These are phyloP conservation scores for Dispira simplex DNA, from an alignment of 192 early-diverging fungal species.

Conservation along the genomic window DNA sequence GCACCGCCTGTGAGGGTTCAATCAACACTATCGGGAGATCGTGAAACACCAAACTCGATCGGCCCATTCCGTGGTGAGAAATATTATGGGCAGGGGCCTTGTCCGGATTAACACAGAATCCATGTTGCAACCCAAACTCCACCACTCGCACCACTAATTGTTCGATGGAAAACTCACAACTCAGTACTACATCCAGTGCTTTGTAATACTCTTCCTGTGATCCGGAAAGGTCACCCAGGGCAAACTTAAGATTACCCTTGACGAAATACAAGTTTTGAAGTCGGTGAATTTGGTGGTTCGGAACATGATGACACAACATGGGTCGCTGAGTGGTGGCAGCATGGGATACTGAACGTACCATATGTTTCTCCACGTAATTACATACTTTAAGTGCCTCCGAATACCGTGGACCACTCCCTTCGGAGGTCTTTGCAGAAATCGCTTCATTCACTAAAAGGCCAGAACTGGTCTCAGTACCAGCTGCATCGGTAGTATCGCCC, in stretches of 20 bases:
- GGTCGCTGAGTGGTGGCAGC: constrained; percentile 10
- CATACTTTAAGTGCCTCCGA: constrained; percentile 71
- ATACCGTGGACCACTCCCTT: constrained; percentile 34
- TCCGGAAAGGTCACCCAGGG: constrained; percentile 47
- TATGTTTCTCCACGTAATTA: constrained; percentile 53
- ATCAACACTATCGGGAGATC: constrained; percentile 39
- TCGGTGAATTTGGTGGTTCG: constrained; percentile 45
- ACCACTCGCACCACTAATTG: constrained; percentile 29
- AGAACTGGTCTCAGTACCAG: neutral
- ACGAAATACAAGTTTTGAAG: constrained; percentile 75
- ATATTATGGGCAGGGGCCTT: constrained; percentile 16
- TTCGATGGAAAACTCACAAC: constrained; percentile 24
- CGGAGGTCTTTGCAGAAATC: neutral
- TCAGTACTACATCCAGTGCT: constrained; percentile 57
- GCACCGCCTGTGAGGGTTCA: constrained; percentile 41
- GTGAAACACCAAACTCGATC: constrained; percentile 9
- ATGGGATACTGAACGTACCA: constrained; percentile 18
- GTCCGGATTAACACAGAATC: constrained; percentile 21
- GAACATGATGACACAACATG: constrained; percentile 24
- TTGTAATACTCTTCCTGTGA: constrained; percentile 75
- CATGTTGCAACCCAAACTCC: constrained; percentile 19
- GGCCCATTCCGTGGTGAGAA: neutral
- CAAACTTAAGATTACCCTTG: constrained; percentile 71
- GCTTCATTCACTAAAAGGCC: too few relatives aligned
- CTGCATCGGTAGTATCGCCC: constrained; percentile 12